Conservation (phyloP, 73 alveolate species). For the Paramecium octaurelia region DNA sequence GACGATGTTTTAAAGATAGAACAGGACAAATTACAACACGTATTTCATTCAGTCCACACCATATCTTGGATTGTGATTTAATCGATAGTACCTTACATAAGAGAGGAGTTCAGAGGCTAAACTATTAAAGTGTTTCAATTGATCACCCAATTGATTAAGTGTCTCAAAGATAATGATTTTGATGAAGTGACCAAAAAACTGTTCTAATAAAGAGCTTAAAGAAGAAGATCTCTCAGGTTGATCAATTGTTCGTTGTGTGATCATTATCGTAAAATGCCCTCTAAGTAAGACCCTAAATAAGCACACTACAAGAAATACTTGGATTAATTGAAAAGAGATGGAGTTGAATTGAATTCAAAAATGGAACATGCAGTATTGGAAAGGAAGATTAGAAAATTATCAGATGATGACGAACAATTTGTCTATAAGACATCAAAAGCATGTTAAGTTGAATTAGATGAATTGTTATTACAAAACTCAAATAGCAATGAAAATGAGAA, state of each 20-base stretch:
- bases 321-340: conserved; percentile 31
- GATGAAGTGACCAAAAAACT: conserved; percentile 1
- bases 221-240: conserved; percentile 33
- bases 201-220: not conserved
- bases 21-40: not conserved
- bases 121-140: not conserved
- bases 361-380: not conserved
- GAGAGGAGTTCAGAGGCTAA: conserved; percentile 16
- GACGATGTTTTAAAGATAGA: not conserved
- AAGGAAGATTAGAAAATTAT: not conserved
- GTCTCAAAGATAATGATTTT: conserved; percentile 13
- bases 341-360: not conserved
- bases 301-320: not conserved
- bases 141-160: not conserved
- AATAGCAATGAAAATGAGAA: not conserved
- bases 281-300: not conserved
- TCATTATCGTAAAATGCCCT: not conserved
- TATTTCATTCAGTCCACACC: conserved; percentile 41
- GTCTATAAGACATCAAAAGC: not conserved
- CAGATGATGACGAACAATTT: not conserved
- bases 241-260: conserved; percentile 17
- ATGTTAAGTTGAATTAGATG: not conserved
- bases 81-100: conserved; percentile 11
- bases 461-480: not conserved
- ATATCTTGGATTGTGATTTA: conserved; percentile 36